These are phyloP conservation scores for Tripidium arundinaceum DNA, from an alignment of 202 grass and related monocot species.

Conservation along the genomic window DNA sequence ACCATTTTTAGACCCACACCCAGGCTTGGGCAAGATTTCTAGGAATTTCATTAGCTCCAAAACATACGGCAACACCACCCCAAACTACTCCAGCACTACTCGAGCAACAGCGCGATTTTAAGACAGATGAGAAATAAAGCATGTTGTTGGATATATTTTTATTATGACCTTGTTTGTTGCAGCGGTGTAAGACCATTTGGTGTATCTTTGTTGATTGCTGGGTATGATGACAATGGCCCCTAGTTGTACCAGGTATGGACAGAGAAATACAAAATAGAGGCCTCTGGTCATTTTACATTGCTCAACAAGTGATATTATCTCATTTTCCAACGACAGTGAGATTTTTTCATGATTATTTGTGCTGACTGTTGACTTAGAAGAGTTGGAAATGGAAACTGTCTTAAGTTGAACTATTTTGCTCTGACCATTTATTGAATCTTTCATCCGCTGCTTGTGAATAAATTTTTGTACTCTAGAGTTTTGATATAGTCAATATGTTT, in stretches of 20 bases:
- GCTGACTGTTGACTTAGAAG: neutral
- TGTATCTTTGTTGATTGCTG: constrained; percentile 88
- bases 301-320: neutral
- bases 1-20: too few species aligned
- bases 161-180: constrained; percentile 43
- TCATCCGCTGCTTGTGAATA: neutral
- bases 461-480: neutral
- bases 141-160: neutral
- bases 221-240: constrained; percentile 95
- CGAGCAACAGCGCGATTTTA: too few species aligned
- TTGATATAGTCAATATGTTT: constrained; percentile 10
- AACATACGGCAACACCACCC: too few species aligned
- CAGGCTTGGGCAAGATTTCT: too few species aligned
- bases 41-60: too few species aligned
- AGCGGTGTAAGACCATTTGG: constrained; percentile 99
- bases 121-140: too few species aligned
- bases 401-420: neutral
- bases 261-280: neutral
- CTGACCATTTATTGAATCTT: constrained; percentile 4
- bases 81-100: too few species aligned
- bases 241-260: constrained; percentile 91
- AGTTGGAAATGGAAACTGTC: too few species aligned
- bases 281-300: constrained; percentile 12
- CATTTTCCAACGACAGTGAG: neutral
- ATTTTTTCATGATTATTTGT: neutral